Base-by-base conservation (phyloP, 2,329 filamentous ascomycete species). In the Fragosphaeria purpurea region DNA sequence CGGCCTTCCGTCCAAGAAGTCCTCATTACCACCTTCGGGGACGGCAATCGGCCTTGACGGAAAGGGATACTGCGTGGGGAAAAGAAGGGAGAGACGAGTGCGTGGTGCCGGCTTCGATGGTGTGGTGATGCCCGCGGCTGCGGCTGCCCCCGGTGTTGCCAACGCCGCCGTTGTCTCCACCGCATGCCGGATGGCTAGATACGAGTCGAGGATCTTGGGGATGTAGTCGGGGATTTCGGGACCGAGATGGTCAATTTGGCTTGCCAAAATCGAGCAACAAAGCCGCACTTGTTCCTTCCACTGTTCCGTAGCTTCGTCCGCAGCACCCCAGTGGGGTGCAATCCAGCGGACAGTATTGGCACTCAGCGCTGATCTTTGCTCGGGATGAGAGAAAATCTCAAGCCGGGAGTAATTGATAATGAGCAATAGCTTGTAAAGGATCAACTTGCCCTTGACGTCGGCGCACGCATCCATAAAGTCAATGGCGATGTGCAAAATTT, bases 401-500 rank as follows among this genome's bases (percentile, higher is more conserved):
- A 95, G 72, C 55, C 83, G 84, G 33, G 86, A 87, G 63, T 95
- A 91, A 65, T 96, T 93, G 64, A 95, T 85, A 60, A 98, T 90
- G 40, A 98, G 74, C 13, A 97, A 80, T 39, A 98, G 77, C 65
- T 95, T 95, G 68, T 95, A 95, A 38, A 97, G 70, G 7, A 95
- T 78, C 48, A 98, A 75, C 70, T 95, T 95, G 51, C 93, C 91
- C 63, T 90, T 91, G 45, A 94, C 90, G 33, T 82, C 73, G 3
- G 82, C 80, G 68, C 90, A 96, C 1, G 93, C 88, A 62, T 96
- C 89, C 72, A 97, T 85, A 62, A 97, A 95, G 66, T 91, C 88
- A 55, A 94, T 87, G 41, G 90, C 88, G 56, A 96, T 85, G 60
- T 95, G 85, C 48, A 96, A 72, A 44, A 96, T 91, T 63, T 97